Conservation (phyloP, 495 filamentous ascomycete species). For the Penicillium lagena region DNA sequence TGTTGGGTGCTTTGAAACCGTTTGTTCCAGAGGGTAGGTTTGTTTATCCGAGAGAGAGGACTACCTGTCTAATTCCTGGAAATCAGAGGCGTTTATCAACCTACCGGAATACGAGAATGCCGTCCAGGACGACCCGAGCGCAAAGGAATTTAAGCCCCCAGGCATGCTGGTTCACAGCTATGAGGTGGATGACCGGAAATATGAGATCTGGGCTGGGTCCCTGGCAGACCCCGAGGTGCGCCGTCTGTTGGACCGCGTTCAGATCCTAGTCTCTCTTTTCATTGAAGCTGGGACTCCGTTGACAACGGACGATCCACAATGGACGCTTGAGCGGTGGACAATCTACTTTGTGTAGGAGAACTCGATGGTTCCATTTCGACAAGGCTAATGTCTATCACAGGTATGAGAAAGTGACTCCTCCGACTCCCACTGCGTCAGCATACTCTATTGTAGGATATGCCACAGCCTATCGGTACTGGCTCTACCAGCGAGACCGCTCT, state of each 20-base stretch:
- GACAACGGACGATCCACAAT: conserved; percentile 64
- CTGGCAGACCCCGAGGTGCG: conserved; percentile 52
- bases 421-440: conserved; percentile 39
- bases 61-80: not conserved
- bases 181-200: conserved; percentile 39
- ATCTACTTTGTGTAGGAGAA: conserved; percentile 66
- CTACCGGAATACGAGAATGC: conserved; percentile 52
- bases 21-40: conserved; percentile 60
- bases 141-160: conserved; percentile 55
- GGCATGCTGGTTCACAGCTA: conserved; percentile 50
- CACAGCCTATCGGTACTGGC: conserved; percentile 77
- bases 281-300: conserved; percentile 83
- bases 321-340: conserved; percentile 75
- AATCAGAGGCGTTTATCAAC: conserved; percentile 55
- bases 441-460: conserved; percentile 81
- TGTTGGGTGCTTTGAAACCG: conserved; percentile 57
- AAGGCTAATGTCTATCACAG: conserved; percentile 19
- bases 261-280: conserved; percentile 77
- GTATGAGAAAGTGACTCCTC: conserved; percentile 58
- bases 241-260: conserved; percentile 65
- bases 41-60: too few relatives aligned
- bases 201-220: conserved; percentile 57
- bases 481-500: conserved; percentile 25
- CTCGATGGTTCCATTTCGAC: not conserved
- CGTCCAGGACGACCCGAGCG: conserved; percentile 43